Conservation (phyloP, 768 basidiomycete genomes). For the Dictyophora rubrovolvata region DNA sequence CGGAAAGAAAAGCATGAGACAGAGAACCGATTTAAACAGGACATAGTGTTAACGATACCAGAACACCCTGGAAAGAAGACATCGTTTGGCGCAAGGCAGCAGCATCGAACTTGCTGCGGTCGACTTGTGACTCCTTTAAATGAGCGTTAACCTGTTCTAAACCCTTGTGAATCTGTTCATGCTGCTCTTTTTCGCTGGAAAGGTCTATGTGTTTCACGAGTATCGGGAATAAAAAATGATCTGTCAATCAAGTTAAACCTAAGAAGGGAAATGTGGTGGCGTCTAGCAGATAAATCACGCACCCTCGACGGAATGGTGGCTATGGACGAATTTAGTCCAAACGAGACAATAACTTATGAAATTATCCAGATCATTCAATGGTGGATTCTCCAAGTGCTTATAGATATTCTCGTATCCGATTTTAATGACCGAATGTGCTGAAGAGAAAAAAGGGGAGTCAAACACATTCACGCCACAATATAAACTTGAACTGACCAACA, state of each 20-base stretch:
- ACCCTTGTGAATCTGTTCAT: conserved; percentile 23
- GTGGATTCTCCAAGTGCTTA: conserved; percentile 25
- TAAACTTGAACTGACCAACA: background rate
- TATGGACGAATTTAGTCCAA: conserved; percentile 26
- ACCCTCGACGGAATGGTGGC: conserved; percentile 28
- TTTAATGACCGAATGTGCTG: conserved; percentile 30
- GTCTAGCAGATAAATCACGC: background rate
- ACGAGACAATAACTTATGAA: conserved; percentile 31
- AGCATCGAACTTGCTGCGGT: conserved; percentile 23
- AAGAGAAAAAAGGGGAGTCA: background rate
- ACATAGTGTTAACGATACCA: conserved; percentile 20
- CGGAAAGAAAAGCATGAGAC: background rate
- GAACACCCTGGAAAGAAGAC: conserved; percentile 18
- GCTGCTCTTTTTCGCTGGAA: conserved; percentile 26
- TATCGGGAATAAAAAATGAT: conserved; percentile 27
- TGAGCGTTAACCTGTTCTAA: conserved; percentile 20
- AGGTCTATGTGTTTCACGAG: conserved; percentile 29
- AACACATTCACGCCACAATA: too few species aligned
- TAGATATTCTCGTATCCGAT: conserved; percentile 27
- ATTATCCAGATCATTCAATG: conserved; percentile 27
- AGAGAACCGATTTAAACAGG: too few species aligned
- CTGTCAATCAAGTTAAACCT: background rate
- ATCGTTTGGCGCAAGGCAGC: conserved; percentile 20
- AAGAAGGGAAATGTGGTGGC: background rate
- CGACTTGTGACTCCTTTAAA: conserved; percentile 18